Percentiles rank a stretch among this genome's conserved stretches.
Evolutionary conservation across 2,329 filamentous ascomycete species (phyloP).

Genomic region (Verticillium albo-atrum): DNA sequence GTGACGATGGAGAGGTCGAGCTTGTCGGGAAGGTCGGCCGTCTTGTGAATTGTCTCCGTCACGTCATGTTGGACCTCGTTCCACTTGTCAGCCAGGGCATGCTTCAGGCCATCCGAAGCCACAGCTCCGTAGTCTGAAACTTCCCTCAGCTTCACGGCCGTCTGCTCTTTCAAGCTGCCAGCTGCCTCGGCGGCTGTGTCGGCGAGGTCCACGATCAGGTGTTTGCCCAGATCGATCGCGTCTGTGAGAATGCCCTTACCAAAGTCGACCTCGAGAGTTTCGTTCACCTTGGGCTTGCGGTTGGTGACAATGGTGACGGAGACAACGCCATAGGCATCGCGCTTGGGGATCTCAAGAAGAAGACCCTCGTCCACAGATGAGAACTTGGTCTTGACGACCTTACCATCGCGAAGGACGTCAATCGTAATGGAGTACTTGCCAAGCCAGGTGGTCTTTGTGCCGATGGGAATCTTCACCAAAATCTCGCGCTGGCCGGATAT

Average conservation of each 20-base stretch:
- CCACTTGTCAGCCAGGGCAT: slow-evolving; percentile 8
- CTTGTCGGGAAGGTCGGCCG: slow-evolving; percentile 33
- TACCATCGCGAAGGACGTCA: slow-evolving; percentile 45
- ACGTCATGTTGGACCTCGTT: slow-evolving; percentile 27
- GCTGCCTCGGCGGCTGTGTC: slow-evolving; percentile 34
- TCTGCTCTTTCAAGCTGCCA: slow-evolving; percentile 21
- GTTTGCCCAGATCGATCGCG: slow-evolving; percentile 37
- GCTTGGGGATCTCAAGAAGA: slow-evolving; percentile 44
- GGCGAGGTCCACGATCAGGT: slow-evolving; percentile 19
- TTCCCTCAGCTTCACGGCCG: neutral
- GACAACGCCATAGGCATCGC: slow-evolving; percentile 53
- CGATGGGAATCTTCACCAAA: slow-evolving; percentile 47
- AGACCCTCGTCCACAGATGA: slow-evolving; percentile 46
- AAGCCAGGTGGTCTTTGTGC: slow-evolving; percentile 50
- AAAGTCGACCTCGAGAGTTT: slow-evolving; percentile 58
- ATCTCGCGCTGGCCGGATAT: slow-evolving; percentile 44
- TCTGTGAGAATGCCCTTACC: slow-evolving; percentile 42
- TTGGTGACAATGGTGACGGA: slow-evolving; percentile 55
- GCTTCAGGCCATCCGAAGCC: slow-evolving; percentile 4
- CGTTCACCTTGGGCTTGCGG: slow-evolving; percentile 55
- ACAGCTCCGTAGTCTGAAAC: slow-evolving; percentile 1
- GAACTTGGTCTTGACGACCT: slow-evolving; percentile 43
- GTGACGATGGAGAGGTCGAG: slow-evolving; percentile 41
- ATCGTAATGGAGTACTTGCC: slow-evolving; percentile 52
- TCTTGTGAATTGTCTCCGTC: slow-evolving; percentile 22